These are phyloP conservation scores for Ceratocystis cacaofunesta DNA, from an alignment of 2,329 filamentous ascomycete genomes.

Conservation along the genomic window DNA sequence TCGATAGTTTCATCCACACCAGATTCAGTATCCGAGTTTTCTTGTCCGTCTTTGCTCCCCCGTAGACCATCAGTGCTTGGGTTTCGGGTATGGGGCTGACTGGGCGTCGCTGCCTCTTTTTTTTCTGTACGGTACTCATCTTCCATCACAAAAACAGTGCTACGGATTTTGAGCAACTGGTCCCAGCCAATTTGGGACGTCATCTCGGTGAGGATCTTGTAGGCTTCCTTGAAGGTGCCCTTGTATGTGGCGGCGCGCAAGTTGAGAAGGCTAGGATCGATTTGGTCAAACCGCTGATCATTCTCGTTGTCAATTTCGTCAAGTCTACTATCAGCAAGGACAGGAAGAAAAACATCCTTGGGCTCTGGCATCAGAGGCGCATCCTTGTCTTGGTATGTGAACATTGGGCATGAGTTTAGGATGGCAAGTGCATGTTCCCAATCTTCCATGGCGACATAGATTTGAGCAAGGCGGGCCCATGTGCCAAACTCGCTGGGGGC, in stretches of 20 bases:
- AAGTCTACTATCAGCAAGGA: slow-evolving; percentile 73
- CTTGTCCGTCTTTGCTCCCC: slow-evolving; percentile 47
- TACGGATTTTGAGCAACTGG: slow-evolving; percentile 81
- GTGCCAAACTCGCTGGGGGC: slow-evolving; percentile 95
- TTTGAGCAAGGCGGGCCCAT: slow-evolving; percentile 84
- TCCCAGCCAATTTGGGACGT: slow-evolving; percentile 97
- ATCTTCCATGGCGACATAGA: slow-evolving; percentile 86
- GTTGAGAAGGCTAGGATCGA: slow-evolving; percentile 74
- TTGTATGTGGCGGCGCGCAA: slow-evolving; percentile 81
- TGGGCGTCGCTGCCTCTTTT: slow-evolving; percentile 36
- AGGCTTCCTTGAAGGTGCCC: slow-evolving; percentile 90
- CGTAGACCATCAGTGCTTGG: slow-evolving; percentile 67
- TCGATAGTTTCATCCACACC: slow-evolving; percentile 15
- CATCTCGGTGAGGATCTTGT: slow-evolving; percentile 86
- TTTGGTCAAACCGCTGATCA: slow-evolving; percentile 67
- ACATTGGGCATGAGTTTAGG: slow-evolving; percentile 98
- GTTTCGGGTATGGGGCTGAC: slow-evolving; percentile 44
- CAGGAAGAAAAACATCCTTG: slow-evolving; percentile 71
- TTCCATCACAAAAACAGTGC: slow-evolving; percentile 98
- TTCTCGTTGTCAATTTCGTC: slow-evolving; percentile 94
- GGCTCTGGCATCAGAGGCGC: slow-evolving; percentile 89
- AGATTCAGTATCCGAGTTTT: slow-evolving; percentile 55
- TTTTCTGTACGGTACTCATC: slow-evolving; percentile 92
- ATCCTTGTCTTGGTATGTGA: slow-evolving; percentile 98
- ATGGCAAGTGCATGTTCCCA: slow-evolving; percentile 94